phyloP scores from a whole-genome alignment of 2,329 filamentous ascomycete genomes.

The Helicocarpus griseus region DNA sequence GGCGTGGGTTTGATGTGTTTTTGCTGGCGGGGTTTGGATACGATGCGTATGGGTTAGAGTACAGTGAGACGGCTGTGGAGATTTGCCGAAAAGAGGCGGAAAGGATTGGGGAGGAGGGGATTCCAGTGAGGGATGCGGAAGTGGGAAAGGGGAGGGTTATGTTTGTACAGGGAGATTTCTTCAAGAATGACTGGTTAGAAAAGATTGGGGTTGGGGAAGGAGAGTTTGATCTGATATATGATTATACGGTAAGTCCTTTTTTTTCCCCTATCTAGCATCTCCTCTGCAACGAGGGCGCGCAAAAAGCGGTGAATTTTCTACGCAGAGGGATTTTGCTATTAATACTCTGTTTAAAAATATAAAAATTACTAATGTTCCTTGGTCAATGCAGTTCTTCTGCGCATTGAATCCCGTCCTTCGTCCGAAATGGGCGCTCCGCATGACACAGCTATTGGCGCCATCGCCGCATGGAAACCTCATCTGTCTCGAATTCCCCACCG shows the following conservation, averaged over 20 bases:
- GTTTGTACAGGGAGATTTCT: conserved; percentile 39
- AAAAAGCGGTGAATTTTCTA: too few species aligned
- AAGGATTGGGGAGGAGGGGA: conserved; percentile 24
- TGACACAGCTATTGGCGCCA: conserved; percentile 44
- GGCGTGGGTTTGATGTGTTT: conserved; percentile 70
- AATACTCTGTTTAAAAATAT: neutral
- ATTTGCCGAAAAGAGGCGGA: conserved; percentile 28
- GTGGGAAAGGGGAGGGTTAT: conserved; percentile 28
- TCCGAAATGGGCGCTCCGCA: conserved; percentile 48
- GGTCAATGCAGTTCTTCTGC: conserved; percentile 47
- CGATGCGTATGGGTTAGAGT: conserved; percentile 66
- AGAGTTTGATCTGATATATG: conserved; percentile 46
- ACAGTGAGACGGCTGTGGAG: conserved; percentile 42
- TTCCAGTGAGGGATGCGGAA: conserved; percentile 25
- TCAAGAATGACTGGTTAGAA: conserved; percentile 33
- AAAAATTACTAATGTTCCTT: neutral
- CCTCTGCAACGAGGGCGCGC: neutral
- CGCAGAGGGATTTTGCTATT: too few species aligned
- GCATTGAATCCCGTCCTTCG: conserved; percentile 47
- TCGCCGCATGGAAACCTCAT: conserved; percentile 42
- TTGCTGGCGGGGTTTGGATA: conserved; percentile 66
- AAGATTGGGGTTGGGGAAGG: conserved; percentile 23
- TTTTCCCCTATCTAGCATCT: neutral
- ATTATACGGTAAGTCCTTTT: conserved; percentile 45
- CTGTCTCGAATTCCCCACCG: conserved; percentile 68